Base-by-base conservation (phyloP, 1,284 basidiomycete species). In the Sporisorium scitamineum region DNA sequence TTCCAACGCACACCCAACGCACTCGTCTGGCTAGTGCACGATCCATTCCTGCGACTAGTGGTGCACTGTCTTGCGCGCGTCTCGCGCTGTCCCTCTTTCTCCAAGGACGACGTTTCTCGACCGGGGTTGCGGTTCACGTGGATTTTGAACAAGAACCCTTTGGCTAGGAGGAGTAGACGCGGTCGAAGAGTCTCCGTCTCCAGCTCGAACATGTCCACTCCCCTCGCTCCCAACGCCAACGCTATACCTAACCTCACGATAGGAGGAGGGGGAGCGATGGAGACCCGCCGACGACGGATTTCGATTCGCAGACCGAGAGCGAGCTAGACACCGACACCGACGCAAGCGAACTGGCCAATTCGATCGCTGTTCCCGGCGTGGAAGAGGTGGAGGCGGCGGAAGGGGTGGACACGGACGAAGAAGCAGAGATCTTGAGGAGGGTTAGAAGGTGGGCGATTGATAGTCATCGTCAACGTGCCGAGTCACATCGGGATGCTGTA, bases 31-130 rank as follows among this genome's bases (percentile, higher is more conserved):
- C 48, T 67, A 6, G 54, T 81, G 9, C 70, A 69, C 18, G 79
- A 82, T 61, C 70, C 80, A 1, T 79, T 77, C 50, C 50, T 79
- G 1, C 64, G 83, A 0, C 50, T 83, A 1, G 61, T 80, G 0
- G 76, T 84, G 7, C 83, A 84, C 37, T 84, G 83, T 51, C 58
- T 83, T 0, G 81, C 83, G 2, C 61, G 83, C 5, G 69, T 80
- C 0, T 60, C 52, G 3, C 48, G 61, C 18, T 84, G 79, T 62
- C 78, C 79, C 0, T 72, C 65, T 20, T 84, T 82, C 44, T 75
- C 69, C 13, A 80, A 79, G 37, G 77, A 80, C 45, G 78, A 65
- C 22, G 26, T 22, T 6, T n/a, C 10, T 9, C 29, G 58, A 44
- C 65, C 53, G 0, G 56, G 54, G 1, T 37, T 48, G n/a, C 18